Evolutionary conservation across 108 stramenopile genomes (phyloP).

Genomic region (Skeletonema costatum): DNA sequence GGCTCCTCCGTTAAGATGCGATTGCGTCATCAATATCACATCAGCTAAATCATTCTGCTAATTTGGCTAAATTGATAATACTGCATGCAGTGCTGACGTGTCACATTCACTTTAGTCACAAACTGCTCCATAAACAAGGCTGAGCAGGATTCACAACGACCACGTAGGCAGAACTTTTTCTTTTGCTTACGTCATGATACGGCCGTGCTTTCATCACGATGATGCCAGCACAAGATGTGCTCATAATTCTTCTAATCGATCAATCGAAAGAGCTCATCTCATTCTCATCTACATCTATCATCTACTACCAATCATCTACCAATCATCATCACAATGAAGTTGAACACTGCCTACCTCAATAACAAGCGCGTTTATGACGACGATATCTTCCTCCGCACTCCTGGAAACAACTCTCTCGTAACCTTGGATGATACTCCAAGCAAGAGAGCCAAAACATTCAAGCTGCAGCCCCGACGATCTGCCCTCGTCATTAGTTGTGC

Average conservation of each 20-base stretch:
- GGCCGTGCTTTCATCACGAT: neutral
- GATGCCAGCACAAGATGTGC: neutral
- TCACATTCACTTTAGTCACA: neutral
- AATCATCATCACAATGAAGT: neutral
- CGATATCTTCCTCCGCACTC: neutral
- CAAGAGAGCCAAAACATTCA: neutral
- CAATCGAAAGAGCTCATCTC: neutral
- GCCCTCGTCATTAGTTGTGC: constrained; percentile 57
- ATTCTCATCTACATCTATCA: too few relatives aligned
- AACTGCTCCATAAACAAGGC: neutral
- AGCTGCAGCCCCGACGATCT: neutral
- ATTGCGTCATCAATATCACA: neutral
- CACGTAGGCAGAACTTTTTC: neutral
- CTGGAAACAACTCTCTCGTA: neutral
- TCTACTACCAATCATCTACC: neutral
- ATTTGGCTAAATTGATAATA: neutral
- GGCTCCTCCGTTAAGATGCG: too few relatives aligned
- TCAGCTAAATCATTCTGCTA: neutral
- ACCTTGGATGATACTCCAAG: neutral
- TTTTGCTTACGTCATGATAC: constrained; percentile 2
- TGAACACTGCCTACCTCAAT: neutral
- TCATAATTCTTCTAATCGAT: neutral
- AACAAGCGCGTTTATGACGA: neutral
- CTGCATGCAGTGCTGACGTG: neutral
- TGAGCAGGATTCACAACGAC: neutral